A percentile compares a stretch with the other conserved stretches of the same genome.
These are phyloP conservation scores for Oenanthe javanica DNA, from an alignment of 140 eudicot genomes.

Conservation along the genomic window DNA sequence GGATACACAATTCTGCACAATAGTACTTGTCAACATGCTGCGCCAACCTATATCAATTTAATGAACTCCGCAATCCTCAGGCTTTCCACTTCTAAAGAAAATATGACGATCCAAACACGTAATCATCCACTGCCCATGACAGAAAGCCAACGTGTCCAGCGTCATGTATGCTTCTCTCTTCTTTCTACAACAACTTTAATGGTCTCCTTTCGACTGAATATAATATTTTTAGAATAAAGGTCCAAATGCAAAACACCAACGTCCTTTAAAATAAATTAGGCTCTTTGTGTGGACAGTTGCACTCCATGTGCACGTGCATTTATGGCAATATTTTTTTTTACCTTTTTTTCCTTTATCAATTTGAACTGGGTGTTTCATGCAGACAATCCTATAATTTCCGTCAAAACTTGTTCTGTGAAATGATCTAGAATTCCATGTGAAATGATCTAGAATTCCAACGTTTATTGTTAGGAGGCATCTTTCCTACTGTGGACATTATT, in stretches of 20 bases:
- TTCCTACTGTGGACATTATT: no score
- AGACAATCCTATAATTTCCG: no score
- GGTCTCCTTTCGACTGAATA: constrained; percentile 6
- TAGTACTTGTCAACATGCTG: constrained; percentile 96
- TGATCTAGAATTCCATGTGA: neutral
- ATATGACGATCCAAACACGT: constrained; percentile 89
- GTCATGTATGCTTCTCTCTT: constrained; percentile 49
- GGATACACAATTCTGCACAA: constrained; percentile 92
- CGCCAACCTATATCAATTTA: constrained; percentile 83
- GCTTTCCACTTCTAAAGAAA: constrained; percentile 53
- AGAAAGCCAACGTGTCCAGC: constrained; percentile 77
- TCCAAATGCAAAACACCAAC: neutral
- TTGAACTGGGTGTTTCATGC: no score
- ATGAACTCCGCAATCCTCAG: constrained; percentile 89
- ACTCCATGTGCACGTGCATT: neutral
- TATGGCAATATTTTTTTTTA: neutral
- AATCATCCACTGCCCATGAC: constrained; percentile 95
- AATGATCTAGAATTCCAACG: no score
- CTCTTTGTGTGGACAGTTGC: neutral
- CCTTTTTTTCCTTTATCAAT: no score
- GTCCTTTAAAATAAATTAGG: neutral
- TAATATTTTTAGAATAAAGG: neutral
- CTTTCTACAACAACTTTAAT: neutral
- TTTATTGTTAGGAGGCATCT: no score
- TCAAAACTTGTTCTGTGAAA: no score